A percentile compares a stretch with the other conserved stretches of the same genome.
Conservation (phyloP, 1,139 yeast genomes). For the Lodderomyces parapsilosis region DNA sequence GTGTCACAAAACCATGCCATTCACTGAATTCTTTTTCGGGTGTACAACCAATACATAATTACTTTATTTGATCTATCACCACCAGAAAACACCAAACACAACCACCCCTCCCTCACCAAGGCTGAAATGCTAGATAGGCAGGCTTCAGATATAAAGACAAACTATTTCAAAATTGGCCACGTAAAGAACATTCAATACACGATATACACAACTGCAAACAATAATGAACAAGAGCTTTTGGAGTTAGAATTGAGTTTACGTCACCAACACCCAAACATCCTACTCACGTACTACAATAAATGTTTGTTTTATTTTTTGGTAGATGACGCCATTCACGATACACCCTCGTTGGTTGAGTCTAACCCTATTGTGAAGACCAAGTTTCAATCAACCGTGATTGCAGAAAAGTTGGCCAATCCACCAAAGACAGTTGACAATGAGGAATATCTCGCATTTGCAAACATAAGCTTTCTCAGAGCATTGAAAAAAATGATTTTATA, state of each 20-base stretch:
- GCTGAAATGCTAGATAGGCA: slow-evolving; percentile 20
- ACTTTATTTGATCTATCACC: too few species aligned
- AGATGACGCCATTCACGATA: slow-evolving; percentile 26
- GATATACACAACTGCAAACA: slow-evolving; percentile 30
- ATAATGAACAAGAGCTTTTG: slow-evolving; percentile 43
- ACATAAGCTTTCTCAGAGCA: slow-evolving; percentile 60
- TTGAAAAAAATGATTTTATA: slow-evolving; percentile 53
- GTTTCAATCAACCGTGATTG: slow-evolving; percentile 17
- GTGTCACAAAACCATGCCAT: too few species aligned
- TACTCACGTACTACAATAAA: slow-evolving; percentile 60
- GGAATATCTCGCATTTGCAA: slow-evolving; percentile 39
- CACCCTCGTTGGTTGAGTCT: background rate
- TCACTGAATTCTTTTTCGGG: too few species aligned
- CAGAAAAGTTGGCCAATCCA: slow-evolving; percentile 23
- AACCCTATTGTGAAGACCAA: background rate
- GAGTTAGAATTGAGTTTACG: slow-evolving; percentile 63
- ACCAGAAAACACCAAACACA: background rate
- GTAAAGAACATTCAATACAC: slow-evolving; percentile 30
- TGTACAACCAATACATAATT: too few species aligned
- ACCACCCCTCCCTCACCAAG: background rate
- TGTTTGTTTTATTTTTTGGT: slow-evolving; percentile 58
- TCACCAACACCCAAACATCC: slow-evolving; percentile 46
- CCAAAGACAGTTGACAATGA: slow-evolving; percentile 16
- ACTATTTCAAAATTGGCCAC: slow-evolving; percentile 44
- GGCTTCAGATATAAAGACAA: slow-evolving; percentile 33